phyloP scores from a whole-genome alignment of 164 flowering plant genomes.

The Tinospora cordifolia region DNA sequence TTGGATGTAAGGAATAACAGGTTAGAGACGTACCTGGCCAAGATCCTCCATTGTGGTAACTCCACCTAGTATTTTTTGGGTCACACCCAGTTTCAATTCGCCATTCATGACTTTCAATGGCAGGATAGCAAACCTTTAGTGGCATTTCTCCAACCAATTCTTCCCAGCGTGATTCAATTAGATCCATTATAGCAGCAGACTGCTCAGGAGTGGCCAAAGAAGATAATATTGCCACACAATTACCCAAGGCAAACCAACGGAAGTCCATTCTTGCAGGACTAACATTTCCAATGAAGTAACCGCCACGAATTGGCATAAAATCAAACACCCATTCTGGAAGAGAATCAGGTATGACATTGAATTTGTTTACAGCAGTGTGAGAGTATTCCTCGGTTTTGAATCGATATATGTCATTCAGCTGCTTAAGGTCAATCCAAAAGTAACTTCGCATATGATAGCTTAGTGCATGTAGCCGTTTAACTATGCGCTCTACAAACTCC shows the following conservation, averaged over 20 bases:
- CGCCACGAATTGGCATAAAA: slow-evolving; percentile 32
- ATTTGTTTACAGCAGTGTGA: slow-evolving; percentile 79
- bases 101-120: slow-evolving; percentile 84
- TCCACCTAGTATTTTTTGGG: slow-evolving; percentile 86
- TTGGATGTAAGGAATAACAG: background rate
- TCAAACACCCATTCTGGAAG: slow-evolving; percentile 85
- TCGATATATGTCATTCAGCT: slow-evolving; percentile 66
- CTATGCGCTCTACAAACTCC: slow-evolving; percentile 57
- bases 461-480: slow-evolving; percentile 69
- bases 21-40: slow-evolving; percentile 72
- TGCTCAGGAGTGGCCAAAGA: slow-evolving; percentile 83
- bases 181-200: slow-evolving; percentile 75
- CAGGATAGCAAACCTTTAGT: slow-evolving; percentile 69
- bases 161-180: slow-evolving; percentile 76
- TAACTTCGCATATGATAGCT: slow-evolving; percentile 81
- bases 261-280: slow-evolving; percentile 86
- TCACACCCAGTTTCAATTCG: slow-evolving; percentile 72
- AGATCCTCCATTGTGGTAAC: slow-evolving; percentile 89
- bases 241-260: slow-evolving; percentile 86
- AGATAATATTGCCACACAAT: slow-evolving; percentile 73
- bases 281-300: slow-evolving; percentile 63
- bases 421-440: slow-evolving; percentile 76
- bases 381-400: slow-evolving; percentile 82
- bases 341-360: slow-evolving; percentile 75
- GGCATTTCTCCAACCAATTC: slow-evolving; percentile 91